Evolutionary conservation across 305 asterid species (phyloP), one percentile per base, ranked within the genome.

Genomic region (Rubia peregrina): DNA sequence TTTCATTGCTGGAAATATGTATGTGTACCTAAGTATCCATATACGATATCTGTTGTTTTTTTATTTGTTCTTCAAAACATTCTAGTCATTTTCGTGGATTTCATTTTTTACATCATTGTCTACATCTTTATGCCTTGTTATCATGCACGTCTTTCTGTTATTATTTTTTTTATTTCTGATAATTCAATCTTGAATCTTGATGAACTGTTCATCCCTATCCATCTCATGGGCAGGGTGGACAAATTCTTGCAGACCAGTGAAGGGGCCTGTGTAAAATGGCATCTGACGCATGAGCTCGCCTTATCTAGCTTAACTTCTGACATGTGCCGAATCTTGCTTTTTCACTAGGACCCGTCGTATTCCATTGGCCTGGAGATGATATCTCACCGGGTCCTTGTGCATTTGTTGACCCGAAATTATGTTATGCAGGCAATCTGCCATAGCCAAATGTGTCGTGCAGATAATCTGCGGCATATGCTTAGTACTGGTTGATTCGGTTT

Each of bases 201-300:
- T 68, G 48, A 11, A 7, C 41, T 51, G 46, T 49, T 44, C 30
- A 68, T 59, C 55, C 22, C 30, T 49, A 49, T 48, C 16, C n/a
- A 44, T 9, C 48, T 51, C 64, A 4, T 68, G 64, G 57, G 33
- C 64, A 68, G 63, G 64, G 49, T 53, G 40, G 33, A 14, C 22
- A 41, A n/a, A 33, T 53, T 61, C 64, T n/a, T 53, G 48, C 21
- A 13, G 44, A 36, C 49, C 36, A 14, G 60, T 33, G 19, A 3
- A 6, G 30, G 11, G 69, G 57, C 11, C 4, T 5, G 3, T 43
- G 19, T 43, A 44, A 7, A 2, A 53, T 3, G 21, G 36, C 41
- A 66, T 42, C 57, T 9, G 17, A 3, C 10, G 48, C 2, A 30
- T 12, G 16, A 68, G 48, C 59, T 14, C 10, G 10, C 24, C 8